Evolutionary conservation across 768 basidiomycete species (phyloP), one percentile per base, ranked within the genome.

Genomic region (Leucocoprinus sp.): DNA sequence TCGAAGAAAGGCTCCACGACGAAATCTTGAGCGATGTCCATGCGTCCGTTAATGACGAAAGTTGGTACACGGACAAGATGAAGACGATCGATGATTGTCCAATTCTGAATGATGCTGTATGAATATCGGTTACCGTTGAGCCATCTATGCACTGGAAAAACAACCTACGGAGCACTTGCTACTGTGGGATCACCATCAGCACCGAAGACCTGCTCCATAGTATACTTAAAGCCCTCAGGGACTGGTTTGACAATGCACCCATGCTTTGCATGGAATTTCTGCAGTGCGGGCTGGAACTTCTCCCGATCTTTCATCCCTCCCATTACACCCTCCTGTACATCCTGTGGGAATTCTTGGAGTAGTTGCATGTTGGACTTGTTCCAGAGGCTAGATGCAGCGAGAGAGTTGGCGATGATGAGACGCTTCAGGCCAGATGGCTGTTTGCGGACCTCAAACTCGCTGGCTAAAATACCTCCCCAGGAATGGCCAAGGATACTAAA

Each of bases 391-490:
- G 55, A 57, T 4, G 57, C 50, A 5, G 68, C 65, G 1, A 60
- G 60, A 0, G 63, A 54, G 37, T 63, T 49, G n/a, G 60, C 43
- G 0, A 70, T 21, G 9, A 71, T 53, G 5, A 70, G 49, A 35
- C 47, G 64, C 36, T 57, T 63, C 8, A 75, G 48, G 0, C 70
- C 70, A 44, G 12, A 72, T 2, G 72, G 72, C n/a, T 67, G 60
- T 8, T 60, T 57, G 12, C 59, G 52, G 28, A 64, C 57, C 5
- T 53, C 70, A 39, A 68, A 72, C 29, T 71, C 64, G 4, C 60
- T 50, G 0, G 61, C 74, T 7, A 80, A 61, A 60, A 75, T 75
- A 1, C 70, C 76, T 9, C 78, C 79, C 77, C 77, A 78, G 4
- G 74, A 77, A 38, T 80, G 78, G 0, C 79, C 79, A 1, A 69